Evolutionary conservation across 192 early-diverging fungal genomes (phyloP).

Genomic region (Geranomyces michiganensis): DNA sequence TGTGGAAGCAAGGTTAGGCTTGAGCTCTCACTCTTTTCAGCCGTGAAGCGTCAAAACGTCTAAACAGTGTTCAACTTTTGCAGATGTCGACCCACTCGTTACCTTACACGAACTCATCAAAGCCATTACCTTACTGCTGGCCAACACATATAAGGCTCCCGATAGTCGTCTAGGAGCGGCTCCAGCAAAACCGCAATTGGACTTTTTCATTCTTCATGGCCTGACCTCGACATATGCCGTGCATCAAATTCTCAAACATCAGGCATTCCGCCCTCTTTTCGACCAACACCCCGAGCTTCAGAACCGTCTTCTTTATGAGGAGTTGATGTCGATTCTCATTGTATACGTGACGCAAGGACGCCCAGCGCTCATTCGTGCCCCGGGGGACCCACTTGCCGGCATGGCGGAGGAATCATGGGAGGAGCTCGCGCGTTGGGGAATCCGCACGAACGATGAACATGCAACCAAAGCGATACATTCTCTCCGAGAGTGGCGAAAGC

Average conservation of each 20-base stretch:
- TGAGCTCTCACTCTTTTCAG: too few species aligned
- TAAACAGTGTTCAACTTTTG: too few species aligned
- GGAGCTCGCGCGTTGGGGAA: not conserved
- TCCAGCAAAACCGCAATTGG: slow-evolving; percentile 11
- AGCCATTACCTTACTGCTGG: not conserved
- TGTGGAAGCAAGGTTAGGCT: slow-evolving; percentile 18
- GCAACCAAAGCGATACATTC: slow-evolving; percentile 17
- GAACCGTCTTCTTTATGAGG: not conserved
- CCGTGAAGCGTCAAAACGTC: too few species aligned
- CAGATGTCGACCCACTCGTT: not conserved
- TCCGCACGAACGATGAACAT: slow-evolving; percentile 20
- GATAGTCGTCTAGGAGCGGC: not conserved
- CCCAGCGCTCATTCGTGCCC: not conserved
- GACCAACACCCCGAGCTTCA: not conserved
- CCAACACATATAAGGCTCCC: not conserved
- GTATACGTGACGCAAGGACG: slow-evolving; percentile 18
- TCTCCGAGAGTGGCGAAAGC: not conserved
- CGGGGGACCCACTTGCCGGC: not conserved
- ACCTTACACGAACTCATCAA: slow-evolving; percentile 13
- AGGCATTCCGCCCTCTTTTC: not conserved
- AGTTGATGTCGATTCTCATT: not conserved
- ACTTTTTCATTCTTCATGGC: slow-evolving; percentile 29
- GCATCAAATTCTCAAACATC: slow-evolving; percentile 7
- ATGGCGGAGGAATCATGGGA: slow-evolving; percentile 8
- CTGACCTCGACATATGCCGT: slow-evolving; percentile 15